These are phyloP conservation scores for Anthracocystis panici-leucophaei DNA, from an alignment of 1,284 basidiomycete genomes.

Conservation along the genomic window DNA sequence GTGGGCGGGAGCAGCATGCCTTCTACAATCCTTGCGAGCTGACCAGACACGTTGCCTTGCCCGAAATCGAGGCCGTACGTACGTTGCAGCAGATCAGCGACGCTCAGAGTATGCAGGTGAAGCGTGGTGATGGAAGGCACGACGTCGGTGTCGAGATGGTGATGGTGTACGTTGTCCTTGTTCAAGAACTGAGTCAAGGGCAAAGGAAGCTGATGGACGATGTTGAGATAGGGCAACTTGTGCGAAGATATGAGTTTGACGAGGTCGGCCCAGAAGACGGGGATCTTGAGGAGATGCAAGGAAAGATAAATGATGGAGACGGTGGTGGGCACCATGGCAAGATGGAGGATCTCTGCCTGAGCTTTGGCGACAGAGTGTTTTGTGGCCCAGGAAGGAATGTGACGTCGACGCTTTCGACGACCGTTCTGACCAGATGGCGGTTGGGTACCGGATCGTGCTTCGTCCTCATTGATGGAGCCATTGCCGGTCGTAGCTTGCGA, in stretches of 20 bases:
- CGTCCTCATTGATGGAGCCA: not conserved
- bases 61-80: conserved; percentile 76
- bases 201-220: conserved; percentile 76
- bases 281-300: conserved; percentile 52
- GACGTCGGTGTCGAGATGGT: conserved; percentile 72
- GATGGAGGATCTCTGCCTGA: conserved; percentile 29
- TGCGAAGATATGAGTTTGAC: conserved; percentile 76
- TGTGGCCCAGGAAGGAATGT: conserved; percentile 32
- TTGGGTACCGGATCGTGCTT: not conserved
- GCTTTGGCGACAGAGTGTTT: conserved; percentile 29
- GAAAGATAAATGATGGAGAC: conserved; percentile 57
- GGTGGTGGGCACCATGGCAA: conserved; percentile 42
- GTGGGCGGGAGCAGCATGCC: conserved; percentile 80
- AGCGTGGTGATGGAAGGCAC: conserved; percentile 76
- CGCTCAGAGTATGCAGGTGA: conserved; percentile 76
- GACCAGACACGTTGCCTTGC: conserved; percentile 80
- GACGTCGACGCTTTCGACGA: conserved; percentile 14
- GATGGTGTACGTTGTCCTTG: conserved; percentile 42
- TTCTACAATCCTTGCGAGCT: conserved; percentile 83
- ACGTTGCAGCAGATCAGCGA: conserved; percentile 76
- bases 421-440: not conserved
- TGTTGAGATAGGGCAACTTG: conserved; percentile 84
- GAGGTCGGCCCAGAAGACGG: conserved; percentile 55
- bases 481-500: conserved; percentile 12
- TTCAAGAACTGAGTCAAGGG: conserved; percentile 78